Conservation (phyloP, 2,329 filamentous ascomycete species). For the Chrysoporthe cubensis region DNA sequence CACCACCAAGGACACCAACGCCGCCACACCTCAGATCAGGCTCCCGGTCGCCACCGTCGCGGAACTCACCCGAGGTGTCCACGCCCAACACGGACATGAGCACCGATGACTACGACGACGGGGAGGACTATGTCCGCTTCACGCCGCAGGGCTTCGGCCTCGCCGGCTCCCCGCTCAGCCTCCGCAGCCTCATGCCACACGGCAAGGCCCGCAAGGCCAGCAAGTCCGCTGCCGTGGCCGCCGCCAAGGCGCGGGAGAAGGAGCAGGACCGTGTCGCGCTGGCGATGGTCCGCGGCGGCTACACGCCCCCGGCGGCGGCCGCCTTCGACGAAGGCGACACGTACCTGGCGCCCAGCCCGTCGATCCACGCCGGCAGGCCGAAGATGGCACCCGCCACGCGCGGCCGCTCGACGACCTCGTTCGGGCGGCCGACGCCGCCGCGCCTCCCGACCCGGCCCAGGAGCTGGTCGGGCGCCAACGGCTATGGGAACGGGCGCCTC, state of each 20-base stretch:
- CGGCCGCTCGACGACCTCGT: slow-evolving; percentile 37
- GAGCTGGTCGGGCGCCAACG: slow-evolving; percentile 32
- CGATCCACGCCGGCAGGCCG: slow-evolving; percentile 20
- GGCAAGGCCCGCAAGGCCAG: slow-evolving; percentile 21
- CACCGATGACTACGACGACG: slow-evolving; percentile 48
- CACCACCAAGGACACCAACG: slow-evolving; percentile 43
- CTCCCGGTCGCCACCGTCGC: slow-evolving; percentile 36
- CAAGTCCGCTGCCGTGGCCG: slow-evolving; percentile 21
- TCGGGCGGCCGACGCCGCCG: slow-evolving; percentile 33
- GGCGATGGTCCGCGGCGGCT: slow-evolving; percentile 23
- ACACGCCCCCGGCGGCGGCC: background rate
- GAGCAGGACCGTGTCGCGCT: slow-evolving; percentile 24
- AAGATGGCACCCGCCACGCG: slow-evolving; percentile 26
- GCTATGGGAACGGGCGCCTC: slow-evolving; percentile 38
- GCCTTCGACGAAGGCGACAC: slow-evolving; percentile 32
- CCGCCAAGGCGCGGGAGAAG: slow-evolving; percentile 33
- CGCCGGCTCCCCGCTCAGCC: slow-evolving; percentile 41
- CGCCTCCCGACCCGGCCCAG: slow-evolving; percentile 37
- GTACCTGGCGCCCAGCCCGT: slow-evolving; percentile 36
- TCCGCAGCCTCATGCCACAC: slow-evolving; percentile 26
- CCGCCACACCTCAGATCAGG: slow-evolving; percentile 46
- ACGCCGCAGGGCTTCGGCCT: slow-evolving; percentile 35
- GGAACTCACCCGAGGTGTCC: slow-evolving; percentile 48
- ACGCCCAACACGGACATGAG: slow-evolving; percentile 35
- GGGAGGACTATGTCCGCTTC: slow-evolving; percentile 53